Conservation (phyloP, 1,284 basidiomycete species). For the Trametes hirsuta region DNA sequence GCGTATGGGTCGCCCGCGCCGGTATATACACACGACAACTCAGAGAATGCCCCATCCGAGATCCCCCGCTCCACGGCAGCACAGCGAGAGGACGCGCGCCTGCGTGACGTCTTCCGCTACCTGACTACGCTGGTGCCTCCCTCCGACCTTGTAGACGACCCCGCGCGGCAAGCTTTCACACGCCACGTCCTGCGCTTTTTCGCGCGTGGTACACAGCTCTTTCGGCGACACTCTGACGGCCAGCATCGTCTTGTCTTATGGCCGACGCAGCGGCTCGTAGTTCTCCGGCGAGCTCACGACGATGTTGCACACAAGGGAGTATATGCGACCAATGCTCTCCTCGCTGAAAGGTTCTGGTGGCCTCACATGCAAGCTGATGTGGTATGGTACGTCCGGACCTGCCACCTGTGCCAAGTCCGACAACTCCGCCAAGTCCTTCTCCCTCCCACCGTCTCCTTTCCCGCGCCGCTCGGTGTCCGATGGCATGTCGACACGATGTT, state of each 20-base stretch:
- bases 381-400: constrained; percentile 38
- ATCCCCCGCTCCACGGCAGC: background rate
- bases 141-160: background rate
- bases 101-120: constrained; percentile 5
- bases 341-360: constrained; percentile 34
- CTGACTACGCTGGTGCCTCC: constrained; percentile 22
- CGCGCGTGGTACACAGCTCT: constrained; percentile 14
- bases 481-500: constrained; percentile 39
- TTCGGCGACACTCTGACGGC: constrained; percentile 4
- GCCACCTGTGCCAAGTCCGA: constrained; percentile 41
- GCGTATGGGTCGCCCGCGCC: background rate
- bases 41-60: background rate
- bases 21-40: background rate
- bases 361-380: constrained; percentile 33
- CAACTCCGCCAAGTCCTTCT: constrained; percentile 33
- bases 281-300: constrained; percentile 28
- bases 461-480: constrained; percentile 36
- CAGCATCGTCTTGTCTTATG: constrained; percentile 16
- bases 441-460: constrained; percentile 35
- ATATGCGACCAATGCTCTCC: constrained; percentile 16
- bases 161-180: background rate
- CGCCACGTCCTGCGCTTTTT: constrained; percentile 15
- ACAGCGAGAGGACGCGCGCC: background rate
- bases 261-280: background rate
- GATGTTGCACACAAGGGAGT: constrained; percentile 31